A percentile compares a stretch with the other conserved stretches of the same genome.
Evolutionary conservation across 164 flowering plant species (phyloP).

Genomic region (Annona cherimola): DNA sequence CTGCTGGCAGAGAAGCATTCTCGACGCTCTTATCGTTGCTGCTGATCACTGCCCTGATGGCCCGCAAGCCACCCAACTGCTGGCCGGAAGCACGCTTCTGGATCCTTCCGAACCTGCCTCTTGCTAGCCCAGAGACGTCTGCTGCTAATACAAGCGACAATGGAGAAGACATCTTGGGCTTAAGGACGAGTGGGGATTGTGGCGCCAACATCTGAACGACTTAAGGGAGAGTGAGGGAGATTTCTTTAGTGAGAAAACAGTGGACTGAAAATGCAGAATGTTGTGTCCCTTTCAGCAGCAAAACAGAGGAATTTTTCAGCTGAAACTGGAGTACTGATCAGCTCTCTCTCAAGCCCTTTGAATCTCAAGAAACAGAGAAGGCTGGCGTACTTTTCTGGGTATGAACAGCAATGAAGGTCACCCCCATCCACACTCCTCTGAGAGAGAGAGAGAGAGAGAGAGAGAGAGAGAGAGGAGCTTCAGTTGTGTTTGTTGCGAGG

Average conservation of each 20-base stretch:
- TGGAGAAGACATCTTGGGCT: constrained; percentile 13
- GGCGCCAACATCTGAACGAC: constrained; percentile 23
- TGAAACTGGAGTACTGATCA: too few species aligned
- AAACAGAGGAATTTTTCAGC: too few species aligned
- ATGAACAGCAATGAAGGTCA: too few species aligned
- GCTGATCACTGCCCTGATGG: constrained; percentile 41
- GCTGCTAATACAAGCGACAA: constrained; percentile 4
- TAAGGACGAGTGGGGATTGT: constrained; percentile 16
- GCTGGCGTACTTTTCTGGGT: too few species aligned
- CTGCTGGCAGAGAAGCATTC: constrained; percentile 13
- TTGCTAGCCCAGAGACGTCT: constrained; percentile 3
- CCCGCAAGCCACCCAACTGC: background rate
- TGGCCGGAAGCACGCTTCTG: constrained; percentile 3
- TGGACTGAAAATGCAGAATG: background rate
- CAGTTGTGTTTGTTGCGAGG: too few species aligned
- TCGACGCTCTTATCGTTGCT: constrained; percentile 37
- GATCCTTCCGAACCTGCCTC: constrained; percentile 2
- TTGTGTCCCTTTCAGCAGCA: too few species aligned
- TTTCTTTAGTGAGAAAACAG: background rate
- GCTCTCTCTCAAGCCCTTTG: too few species aligned
- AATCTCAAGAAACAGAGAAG: too few species aligned
- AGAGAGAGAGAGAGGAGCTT: too few species aligned
- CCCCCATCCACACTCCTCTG: too few species aligned
- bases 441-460: too few species aligned
- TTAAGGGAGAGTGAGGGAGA: constrained; percentile 1